phyloP scores from a whole-genome alignment of 768 basidiomycete genomes.

The Paxillus involutus region DNA sequence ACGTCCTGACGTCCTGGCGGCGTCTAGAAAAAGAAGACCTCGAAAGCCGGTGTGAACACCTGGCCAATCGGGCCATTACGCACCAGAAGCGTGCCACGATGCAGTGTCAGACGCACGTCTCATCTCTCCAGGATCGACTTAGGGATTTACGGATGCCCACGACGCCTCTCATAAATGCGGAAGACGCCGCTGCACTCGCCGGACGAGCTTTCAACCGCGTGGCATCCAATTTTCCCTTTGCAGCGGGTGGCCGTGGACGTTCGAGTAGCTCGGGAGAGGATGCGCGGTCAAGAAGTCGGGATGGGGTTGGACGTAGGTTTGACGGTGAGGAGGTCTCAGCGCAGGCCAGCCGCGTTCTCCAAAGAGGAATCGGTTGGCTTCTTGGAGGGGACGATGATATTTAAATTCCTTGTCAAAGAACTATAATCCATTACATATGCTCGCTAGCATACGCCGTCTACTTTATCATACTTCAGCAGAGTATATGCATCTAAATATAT shows the following conservation, averaged over 20 bases:
- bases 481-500: slow-evolving; percentile 20
- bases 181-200: slow-evolving; percentile 80
- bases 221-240: slow-evolving; percentile 73
- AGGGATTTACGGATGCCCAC: slow-evolving; percentile 69
- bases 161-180: slow-evolving; percentile 66
- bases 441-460: slow-evolving; percentile 12
- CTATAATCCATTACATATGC: slow-evolving; percentile 13
- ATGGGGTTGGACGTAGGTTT: slow-evolving; percentile 40
- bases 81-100: slow-evolving; percentile 13
- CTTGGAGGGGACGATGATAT: slow-evolving; percentile 75
- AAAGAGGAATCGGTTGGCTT: slow-evolving; percentile 94
- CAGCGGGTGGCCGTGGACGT: slow-evolving; percentile 43
- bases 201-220: slow-evolving; percentile 77
- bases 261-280: slow-evolving; percentile 21
- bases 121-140: slow-evolving; percentile 61
- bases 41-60: slow-evolving; percentile 45
- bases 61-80: slow-evolving; percentile 25
- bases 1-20: slow-evolving; percentile 79
- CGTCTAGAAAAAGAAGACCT: slow-evolving; percentile 69
- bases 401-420: background rate
- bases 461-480: slow-evolving; percentile 15
- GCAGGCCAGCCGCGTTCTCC: slow-evolving; percentile 77
- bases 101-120: slow-evolving; percentile 37
- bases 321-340: slow-evolving; percentile 63
- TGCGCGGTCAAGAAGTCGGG: slow-evolving; percentile 34